Evolutionary conservation across 257 asterid species (phyloP).

Genomic region (Ajuga chamaepitys): DNA sequence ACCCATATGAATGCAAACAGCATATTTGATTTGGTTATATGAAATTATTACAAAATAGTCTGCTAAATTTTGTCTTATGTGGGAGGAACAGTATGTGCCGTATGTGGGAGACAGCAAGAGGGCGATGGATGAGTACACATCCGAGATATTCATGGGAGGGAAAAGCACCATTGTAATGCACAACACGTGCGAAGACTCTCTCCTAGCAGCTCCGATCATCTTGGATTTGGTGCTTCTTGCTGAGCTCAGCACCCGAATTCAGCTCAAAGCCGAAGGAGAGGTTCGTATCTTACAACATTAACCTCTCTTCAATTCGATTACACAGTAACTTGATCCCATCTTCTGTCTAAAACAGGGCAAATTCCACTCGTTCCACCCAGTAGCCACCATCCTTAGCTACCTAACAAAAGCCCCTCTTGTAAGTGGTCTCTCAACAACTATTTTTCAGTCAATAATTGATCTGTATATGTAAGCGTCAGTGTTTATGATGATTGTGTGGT

Average conservation of each 20-base stretch:
- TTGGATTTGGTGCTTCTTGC: conserved; percentile 89
- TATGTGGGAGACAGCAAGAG: conserved; percentile 93
- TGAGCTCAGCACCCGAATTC: conserved; percentile 80
- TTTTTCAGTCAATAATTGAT: not conserved
- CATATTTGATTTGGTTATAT: too few relatives aligned
- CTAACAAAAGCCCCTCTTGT: conserved; percentile 90
- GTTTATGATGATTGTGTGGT: not conserved
- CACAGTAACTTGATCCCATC: not conserved
- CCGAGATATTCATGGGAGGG: conserved; percentile 96
- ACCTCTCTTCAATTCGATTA: not conserved
- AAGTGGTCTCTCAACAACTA: conserved; percentile 19
- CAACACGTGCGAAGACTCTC: conserved; percentile 89
- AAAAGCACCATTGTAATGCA: conserved; percentile 76
- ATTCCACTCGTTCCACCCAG: conserved; percentile 86
- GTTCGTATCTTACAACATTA: conserved; percentile 18
- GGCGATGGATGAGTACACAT: conserved; percentile 94
- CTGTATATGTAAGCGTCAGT: not conserved
- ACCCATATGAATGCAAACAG: too few relatives aligned
- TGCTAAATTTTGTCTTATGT: not conserved
- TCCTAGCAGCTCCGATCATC: conserved; percentile 86
- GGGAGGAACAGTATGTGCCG: conserved; percentile 57
- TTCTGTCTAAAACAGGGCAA: conserved; percentile 40
- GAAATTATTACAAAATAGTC: not conserved
- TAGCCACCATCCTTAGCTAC: conserved; percentile 85
- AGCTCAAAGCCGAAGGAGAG: conserved; percentile 72